Percentiles rank a stretch among this genome's conserved stretches.
These are phyloP conservation scores for Arabidopsis hybrid DNA, from an alignment of 441 rosid species.

Conservation along the genomic window DNA sequence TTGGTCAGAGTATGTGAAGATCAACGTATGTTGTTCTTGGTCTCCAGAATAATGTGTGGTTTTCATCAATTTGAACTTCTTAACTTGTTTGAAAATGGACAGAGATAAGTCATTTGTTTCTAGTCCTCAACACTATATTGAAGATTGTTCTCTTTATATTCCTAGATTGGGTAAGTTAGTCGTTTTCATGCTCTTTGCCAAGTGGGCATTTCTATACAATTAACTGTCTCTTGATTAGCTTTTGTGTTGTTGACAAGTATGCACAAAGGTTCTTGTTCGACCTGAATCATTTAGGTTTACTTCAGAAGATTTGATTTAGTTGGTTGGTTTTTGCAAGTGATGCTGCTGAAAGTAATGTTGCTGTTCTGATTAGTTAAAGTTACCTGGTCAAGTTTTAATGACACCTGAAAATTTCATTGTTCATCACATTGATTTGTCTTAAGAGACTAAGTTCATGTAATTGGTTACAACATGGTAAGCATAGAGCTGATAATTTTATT, in stretches of 20 bases:
- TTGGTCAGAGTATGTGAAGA: no score
- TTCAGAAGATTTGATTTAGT: slow-evolving; percentile 40
- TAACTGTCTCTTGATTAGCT: neutral
- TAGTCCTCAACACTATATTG: slow-evolving; percentile 56
- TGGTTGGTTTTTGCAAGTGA: neutral
- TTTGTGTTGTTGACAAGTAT: neutral
- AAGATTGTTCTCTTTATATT: neutral
- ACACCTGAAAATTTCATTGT: neutral
- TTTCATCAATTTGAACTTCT: neutral
- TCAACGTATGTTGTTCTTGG: no score
- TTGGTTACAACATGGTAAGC: slow-evolving; percentile 10
- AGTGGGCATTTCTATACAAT: neutral
- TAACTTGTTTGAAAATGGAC: slow-evolving; percentile 33
- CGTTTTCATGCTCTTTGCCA: neutral
- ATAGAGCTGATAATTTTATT: slow-evolving; percentile 15
- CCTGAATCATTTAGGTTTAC: slow-evolving; percentile 3
- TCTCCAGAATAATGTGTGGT: neutral
- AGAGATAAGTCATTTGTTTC: slow-evolving; percentile 72
- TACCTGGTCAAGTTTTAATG: neutral
- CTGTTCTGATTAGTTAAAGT: neutral
- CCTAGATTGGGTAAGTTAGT: neutral
- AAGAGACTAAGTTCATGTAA: neutral
- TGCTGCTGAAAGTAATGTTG: neutral
- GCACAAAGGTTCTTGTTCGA: neutral
- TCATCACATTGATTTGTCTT: slow-evolving; percentile 5